Conservation (phyloP, 1,284 basidiomycete species). For the Phlebopus sp. region DNA sequence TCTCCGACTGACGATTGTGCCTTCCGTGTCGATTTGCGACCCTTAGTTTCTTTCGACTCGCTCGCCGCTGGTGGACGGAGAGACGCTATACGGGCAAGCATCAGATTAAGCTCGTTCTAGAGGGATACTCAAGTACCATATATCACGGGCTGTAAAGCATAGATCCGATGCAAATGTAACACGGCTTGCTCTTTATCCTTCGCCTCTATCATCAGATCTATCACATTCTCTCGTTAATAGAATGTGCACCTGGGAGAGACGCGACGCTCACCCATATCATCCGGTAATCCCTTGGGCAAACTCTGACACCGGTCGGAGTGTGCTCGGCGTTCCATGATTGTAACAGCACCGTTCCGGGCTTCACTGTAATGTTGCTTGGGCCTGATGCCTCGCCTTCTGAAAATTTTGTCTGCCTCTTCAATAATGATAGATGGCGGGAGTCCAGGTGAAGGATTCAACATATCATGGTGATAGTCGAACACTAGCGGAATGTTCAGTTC, state of each 20-base stretch:
- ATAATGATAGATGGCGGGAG: constrained; percentile 58
- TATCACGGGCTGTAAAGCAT: constrained; percentile 65
- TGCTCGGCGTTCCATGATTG: constrained; percentile 79
- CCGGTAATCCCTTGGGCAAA: constrained; percentile 63
- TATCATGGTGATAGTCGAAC: constrained; percentile 82
- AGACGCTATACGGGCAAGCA: constrained; percentile 31
- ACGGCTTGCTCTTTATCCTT: constrained; percentile 95
- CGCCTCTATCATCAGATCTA: constrained; percentile 91
- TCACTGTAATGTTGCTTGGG: constrained; percentile 92
- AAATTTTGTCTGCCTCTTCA: constrained; percentile 73
- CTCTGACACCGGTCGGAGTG: constrained; percentile 78
- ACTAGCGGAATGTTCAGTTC: constrained; percentile 81
- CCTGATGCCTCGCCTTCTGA: constrained; percentile 68
- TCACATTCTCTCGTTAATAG: not conserved
- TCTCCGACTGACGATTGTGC: constrained; percentile 21
- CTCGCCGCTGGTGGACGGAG: constrained; percentile 52
- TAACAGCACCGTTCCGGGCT: constrained; percentile 70
- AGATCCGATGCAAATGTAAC: constrained; percentile 79
- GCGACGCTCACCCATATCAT: constrained; percentile 55
- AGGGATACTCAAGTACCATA: constrained; percentile 40
- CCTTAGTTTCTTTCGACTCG: constrained; percentile 48
- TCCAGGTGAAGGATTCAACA: constrained; percentile 58
- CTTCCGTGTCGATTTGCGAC: constrained; percentile 47
- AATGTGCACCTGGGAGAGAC: not conserved
- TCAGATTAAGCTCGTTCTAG: not conserved